Percentiles rank a stretch among this genome's conserved stretches.
These are phyloP conservation scores for Zygosaccharomyces bailii DNA, from an alignment of 805 yeast genomes.

Conservation along the genomic window DNA sequence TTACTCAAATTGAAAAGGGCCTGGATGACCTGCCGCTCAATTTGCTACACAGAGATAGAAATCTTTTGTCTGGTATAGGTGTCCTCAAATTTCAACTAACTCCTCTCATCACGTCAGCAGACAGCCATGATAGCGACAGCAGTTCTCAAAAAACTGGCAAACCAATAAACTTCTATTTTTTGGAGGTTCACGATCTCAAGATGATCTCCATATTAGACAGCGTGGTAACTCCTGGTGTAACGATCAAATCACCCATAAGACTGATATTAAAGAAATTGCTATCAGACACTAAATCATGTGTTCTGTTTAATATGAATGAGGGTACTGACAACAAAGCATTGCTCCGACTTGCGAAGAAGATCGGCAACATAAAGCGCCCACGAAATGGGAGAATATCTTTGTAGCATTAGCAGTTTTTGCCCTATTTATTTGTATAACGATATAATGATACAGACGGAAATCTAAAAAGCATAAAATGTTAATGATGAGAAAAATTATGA, in stretches of 20 bases:
- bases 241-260: conserved; percentile 24
- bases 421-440: conserved; percentile 5
- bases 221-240: conserved; percentile 10
- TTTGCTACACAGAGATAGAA: conserved; percentile 4
- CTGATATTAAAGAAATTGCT: conserved; percentile 30
- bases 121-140: background rate
- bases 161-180: conserved; percentile 23
- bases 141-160: background rate
- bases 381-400: conserved; percentile 3
- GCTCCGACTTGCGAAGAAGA: conserved; percentile 19
- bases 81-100: conserved; percentile 24
- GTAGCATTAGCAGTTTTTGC: background rate
- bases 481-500: background rate
- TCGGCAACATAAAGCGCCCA: conserved; percentile 18
- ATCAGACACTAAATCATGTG: conserved; percentile 38
- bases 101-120: background rate
- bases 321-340: conserved; percentile 18
- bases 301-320: conserved; percentile 32
- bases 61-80: conserved; percentile 17
- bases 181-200: conserved; percentile 26
- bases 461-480: background rate
- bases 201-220: conserved; percentile 16
- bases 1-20: conserved; percentile 13
- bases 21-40: conserved; percentile 12
- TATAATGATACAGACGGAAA: conserved; percentile 4